phyloP scores from a whole-genome alignment of 805 yeast genomes.

The Candida ovalis region DNA sequence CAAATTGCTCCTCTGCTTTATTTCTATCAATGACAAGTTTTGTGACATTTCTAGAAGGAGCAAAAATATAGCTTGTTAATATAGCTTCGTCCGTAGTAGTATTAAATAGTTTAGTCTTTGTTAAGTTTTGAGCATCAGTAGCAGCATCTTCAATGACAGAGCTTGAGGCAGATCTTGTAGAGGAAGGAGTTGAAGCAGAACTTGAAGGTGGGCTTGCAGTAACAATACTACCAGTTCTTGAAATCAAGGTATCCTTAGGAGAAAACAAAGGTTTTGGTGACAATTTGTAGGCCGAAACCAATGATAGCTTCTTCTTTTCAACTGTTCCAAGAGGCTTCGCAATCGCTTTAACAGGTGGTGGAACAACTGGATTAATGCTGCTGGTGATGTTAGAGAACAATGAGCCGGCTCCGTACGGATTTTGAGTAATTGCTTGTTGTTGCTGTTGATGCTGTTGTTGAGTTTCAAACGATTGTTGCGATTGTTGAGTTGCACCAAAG shows the following conservation, averaged over 20 bases:
- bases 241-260: constrained; percentile 20
- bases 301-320: constrained; percentile 56
- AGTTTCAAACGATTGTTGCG: not conserved
- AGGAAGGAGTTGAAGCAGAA: constrained; percentile 16
- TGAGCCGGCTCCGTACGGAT: constrained; percentile 81
- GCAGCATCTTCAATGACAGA: constrained; percentile 18
- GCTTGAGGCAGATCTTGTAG: constrained; percentile 24
- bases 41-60: constrained; percentile 54
- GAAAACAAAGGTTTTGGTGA: constrained; percentile 60
- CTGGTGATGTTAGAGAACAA: constrained; percentile 44
- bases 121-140: constrained; percentile 7
- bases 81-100: constrained; percentile 62
- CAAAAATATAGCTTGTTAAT: constrained; percentile 65
- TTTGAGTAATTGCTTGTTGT: constrained; percentile 18
- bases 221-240: constrained; percentile 24
- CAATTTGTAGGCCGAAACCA: constrained; percentile 56
- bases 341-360: constrained; percentile 47
- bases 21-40: constrained; percentile 50
- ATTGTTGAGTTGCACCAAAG: not conserved
- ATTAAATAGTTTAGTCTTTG: constrained; percentile 33
- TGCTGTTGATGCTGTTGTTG: constrained; percentile 3
- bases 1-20: constrained; percentile 18
- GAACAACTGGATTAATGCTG: constrained; percentile 34
- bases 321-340: constrained; percentile 46
- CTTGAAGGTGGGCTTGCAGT: constrained; percentile 17